Percentiles rank a stretch among this genome's conserved stretches.
phyloP scores from a whole-genome alignment of 768 basidiomycete genomes.

The Boletus reticuloceps region DNA sequence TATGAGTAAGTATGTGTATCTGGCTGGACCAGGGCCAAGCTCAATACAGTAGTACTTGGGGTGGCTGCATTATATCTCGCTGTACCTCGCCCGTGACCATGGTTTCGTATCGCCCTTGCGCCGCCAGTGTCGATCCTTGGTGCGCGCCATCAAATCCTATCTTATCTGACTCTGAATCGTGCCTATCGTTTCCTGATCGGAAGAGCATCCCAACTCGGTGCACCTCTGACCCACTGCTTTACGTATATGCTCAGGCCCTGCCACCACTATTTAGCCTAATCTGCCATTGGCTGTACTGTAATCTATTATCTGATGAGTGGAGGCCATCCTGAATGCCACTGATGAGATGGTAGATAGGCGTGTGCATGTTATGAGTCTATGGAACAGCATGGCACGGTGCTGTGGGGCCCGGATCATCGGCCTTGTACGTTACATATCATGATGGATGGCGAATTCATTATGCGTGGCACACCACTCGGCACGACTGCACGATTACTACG shows the following conservation, averaged over 20 bases:
- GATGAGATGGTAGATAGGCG: neutral
- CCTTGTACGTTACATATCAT: too few species aligned
- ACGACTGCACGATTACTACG: too few species aligned
- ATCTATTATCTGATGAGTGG: too few species aligned
- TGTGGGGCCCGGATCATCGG: neutral
- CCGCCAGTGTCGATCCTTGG: neutral
- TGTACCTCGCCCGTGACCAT: neutral
- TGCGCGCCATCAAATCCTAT: too few species aligned
- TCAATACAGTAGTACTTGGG: too few species aligned
- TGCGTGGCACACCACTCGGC: too few species aligned
- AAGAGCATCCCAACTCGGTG: conserved; percentile 1
- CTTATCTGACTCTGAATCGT: neutral
- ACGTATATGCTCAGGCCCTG: neutral
- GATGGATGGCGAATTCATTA: too few species aligned
- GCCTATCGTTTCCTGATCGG: neutral
- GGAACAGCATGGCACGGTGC: neutral
- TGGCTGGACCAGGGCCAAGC: too few species aligned
- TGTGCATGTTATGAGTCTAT: too few species aligned
- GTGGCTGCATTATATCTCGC: neutral
- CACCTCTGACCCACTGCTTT: conserved; percentile 1
- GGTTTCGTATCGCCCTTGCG: neutral
- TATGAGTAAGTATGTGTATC: too few species aligned
- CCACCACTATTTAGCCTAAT: neutral
- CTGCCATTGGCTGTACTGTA: neutral
- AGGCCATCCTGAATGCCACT: neutral